Evolutionary conservation across 2,329 filamentous ascomycete species (phyloP).

Genomic region (Berkeleyomyces basicola): DNA sequence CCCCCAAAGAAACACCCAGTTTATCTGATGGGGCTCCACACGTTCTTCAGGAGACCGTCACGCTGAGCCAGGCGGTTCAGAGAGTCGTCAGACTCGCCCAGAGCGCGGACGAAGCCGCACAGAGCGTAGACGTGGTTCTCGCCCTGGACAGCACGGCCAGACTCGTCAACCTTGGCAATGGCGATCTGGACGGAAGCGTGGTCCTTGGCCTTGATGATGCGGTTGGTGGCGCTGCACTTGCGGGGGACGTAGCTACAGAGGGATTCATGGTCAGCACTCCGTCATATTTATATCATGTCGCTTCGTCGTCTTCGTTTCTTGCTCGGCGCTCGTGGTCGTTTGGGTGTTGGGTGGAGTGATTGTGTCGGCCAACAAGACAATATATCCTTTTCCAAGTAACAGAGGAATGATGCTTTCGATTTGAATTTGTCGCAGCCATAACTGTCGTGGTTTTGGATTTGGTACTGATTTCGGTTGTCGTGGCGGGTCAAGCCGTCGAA

Average conservation of each 20-base stretch:
- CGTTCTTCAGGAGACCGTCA: constrained; percentile 91
- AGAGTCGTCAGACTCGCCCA: constrained; percentile 95
- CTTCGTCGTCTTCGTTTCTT: neutral
- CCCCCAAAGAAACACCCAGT: constrained; percentile 15
- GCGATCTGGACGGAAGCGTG: constrained; percentile 97
- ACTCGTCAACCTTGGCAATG: constrained; percentile 97
- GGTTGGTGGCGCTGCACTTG: constrained; percentile 98
- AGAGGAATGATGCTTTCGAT: too few species aligned
- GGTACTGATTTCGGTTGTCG: neutral
- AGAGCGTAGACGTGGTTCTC: constrained; percentile 97
- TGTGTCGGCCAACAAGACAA: neutral
- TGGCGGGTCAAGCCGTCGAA: neutral
- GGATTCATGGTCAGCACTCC: constrained; percentile 6
- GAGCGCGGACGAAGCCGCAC: constrained; percentile 91
- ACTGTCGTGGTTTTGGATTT: too few species aligned
- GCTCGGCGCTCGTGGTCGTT: neutral
- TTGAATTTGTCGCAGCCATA: too few species aligned
- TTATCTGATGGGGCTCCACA: constrained; percentile 70
- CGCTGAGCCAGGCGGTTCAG: constrained; percentile 91
- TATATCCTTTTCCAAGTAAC: too few species aligned
- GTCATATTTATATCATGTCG: neutral
- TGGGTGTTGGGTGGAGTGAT: neutral
- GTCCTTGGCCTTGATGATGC: constrained; percentile 99
- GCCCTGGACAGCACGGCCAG: constrained; percentile 79
- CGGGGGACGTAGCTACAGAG: constrained; percentile 74